Evolutionary conservation across 345 rosid species (phyloP), one percentile per base, ranked within the genome.

Genomic region (Citrus reticulata): DNA sequence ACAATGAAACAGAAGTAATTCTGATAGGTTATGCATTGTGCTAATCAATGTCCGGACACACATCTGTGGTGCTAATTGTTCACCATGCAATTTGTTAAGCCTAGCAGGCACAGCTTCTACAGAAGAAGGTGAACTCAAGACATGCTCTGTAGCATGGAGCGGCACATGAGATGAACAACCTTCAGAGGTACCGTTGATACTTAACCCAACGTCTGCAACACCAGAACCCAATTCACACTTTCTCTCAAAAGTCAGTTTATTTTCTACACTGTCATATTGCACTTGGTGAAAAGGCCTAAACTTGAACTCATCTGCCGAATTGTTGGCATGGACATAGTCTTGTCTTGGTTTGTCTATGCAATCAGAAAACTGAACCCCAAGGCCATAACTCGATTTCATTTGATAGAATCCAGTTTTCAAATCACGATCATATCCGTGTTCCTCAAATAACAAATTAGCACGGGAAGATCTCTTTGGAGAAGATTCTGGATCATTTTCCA

Each of bases 11-110:
- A 87, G 85, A 79, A 95, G 93, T 85, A 91, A 73, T 83, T 92
- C 93, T 75, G 99, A 92, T 70, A 95, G 83, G 80, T 85, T 87
- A 81, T 81, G 88, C 91, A 91, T 79, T 54, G 94, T 84, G 77
- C 83, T 81, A 81, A 92, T 82, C 66, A 92, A 80, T 22, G 77
- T 68, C 16, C 46, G 82, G 54, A 83, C 82, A 83, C 83, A 74
- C 30, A 77, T 74, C 81, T 79, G 83, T 25, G 87, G 80, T 27
- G 73, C 70, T 64, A 81, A 62, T 55, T 78, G 79, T 73, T 79
- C 80, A 35, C 67, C 78, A 66, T 34, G 55, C 63, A 80, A 77
- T 55, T 81, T 59, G 40, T 67, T 70, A 74, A 69, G 75, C 80
- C 77, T 72, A 4, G 84, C 8, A 54, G 85, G 63, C 70, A 67